A percentile compares a stretch with the other conserved stretches of the same genome.
These are phyloP conservation scores for Thalassiosira pacifica DNA, from an alignment of 352 stramenopile genomes.

Conservation along the genomic window DNA sequence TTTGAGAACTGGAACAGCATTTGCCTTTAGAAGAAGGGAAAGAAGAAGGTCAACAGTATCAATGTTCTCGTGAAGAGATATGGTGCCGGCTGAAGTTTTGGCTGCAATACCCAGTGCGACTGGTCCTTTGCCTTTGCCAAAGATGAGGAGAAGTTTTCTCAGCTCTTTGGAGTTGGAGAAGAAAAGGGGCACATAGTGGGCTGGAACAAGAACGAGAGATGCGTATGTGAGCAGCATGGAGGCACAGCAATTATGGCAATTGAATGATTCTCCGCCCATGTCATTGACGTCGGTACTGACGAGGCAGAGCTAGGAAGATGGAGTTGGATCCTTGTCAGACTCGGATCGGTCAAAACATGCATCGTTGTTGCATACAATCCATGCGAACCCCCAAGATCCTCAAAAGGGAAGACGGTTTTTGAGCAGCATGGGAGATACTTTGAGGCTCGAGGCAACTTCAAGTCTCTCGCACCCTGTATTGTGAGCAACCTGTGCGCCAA, in stretches of 20 bases:
- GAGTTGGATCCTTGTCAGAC: background rate
- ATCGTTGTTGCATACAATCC: conserved; percentile 1
- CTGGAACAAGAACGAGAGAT: background rate
- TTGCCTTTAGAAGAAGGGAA: too few species aligned
- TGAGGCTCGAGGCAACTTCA: background rate
- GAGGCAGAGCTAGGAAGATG: background rate
- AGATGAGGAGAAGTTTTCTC: background rate
- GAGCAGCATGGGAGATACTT: conserved; percentile 11
- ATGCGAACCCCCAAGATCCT: background rate
- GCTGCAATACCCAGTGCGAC: background rate
- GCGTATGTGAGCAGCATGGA: background rate
- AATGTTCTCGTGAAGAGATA: too few species aligned
- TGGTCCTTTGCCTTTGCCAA: background rate
- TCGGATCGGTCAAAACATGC: background rate
- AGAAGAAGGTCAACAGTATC: too few species aligned
- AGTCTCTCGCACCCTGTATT: background rate
- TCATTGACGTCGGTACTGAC: background rate
- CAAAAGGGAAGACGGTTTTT: conserved; percentile 4
- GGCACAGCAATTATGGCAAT: background rate
- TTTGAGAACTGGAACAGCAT: too few species aligned
- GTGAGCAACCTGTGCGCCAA: conserved; percentile 8
- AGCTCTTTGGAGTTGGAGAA: background rate
- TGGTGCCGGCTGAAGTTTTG: too few species aligned
- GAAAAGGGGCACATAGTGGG: background rate
- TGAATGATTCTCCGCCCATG: background rate